Conservation (phyloP, 2,329 filamentous ascomycete genomes). For the Ceratocystis diversiconidia region DNA sequence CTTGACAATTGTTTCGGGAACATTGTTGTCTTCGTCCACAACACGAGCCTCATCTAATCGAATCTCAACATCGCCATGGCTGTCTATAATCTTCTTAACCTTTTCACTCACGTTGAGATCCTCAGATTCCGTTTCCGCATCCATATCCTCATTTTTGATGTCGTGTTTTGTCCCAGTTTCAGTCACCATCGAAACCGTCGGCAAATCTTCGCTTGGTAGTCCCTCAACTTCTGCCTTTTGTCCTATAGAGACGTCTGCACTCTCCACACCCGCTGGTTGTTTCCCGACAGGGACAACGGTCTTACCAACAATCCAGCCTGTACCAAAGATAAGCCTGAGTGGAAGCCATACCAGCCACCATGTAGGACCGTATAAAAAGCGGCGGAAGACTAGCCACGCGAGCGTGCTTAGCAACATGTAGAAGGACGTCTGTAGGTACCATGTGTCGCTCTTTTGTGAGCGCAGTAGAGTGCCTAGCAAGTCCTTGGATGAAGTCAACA, state of each 20-base stretch:
- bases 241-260: conserved; percentile 24
- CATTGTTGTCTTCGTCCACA: conserved; percentile 12
- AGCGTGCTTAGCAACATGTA: conserved; percentile 68
- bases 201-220: conserved; percentile 31
- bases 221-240: conserved; percentile 23
- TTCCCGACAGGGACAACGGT: conserved; percentile 30
- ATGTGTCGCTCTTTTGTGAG: conserved; percentile 91
- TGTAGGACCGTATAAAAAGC: conserved; percentile 73
- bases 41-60: not conserved
- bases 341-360: conserved; percentile 85
- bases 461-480: conserved; percentile 66
- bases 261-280: conserved; percentile 20
- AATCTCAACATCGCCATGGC: conserved; percentile 15
- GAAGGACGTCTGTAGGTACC: conserved; percentile 87
- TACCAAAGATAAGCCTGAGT: conserved; percentile 49
- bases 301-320: conserved; percentile 41
- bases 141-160: conserved; percentile 23
- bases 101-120: conserved; percentile 35
- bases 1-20: conserved; percentile 15
- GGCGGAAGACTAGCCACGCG: conserved; percentile 71
- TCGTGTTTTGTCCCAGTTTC: not conserved
- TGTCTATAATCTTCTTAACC: conserved; percentile 40
- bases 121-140: conserved; percentile 22
- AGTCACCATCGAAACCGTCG: conserved; percentile 28
- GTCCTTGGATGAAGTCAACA: conserved; percentile 59